A percentile compares a stretch with the other conserved stretches of the same genome.
Conservation (phyloP, 768 basidiomycete genomes). For the Jaapia argillacea region DNA sequence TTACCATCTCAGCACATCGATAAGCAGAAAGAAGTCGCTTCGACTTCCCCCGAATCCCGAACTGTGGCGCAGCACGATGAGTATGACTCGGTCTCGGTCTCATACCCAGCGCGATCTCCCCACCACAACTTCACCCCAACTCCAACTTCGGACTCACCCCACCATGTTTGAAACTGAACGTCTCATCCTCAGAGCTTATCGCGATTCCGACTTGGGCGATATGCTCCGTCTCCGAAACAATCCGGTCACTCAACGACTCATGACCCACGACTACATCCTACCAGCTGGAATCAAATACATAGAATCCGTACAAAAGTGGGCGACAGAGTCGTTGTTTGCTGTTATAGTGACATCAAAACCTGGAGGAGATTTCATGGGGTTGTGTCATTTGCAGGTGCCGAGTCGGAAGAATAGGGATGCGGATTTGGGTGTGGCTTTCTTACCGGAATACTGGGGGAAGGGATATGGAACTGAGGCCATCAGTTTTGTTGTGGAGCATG, state of each 20-base stretch:
- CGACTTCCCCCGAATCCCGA: no score
- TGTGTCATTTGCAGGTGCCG: background rate
- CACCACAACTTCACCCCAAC: no score
- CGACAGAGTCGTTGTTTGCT: background rate
- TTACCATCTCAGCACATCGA: no score
- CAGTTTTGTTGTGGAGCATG: slow-evolving; percentile 12
- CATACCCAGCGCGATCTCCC: no score
- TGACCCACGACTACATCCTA: background rate
- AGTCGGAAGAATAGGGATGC: background rate
- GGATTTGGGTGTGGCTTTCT: background rate
- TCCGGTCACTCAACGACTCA: background rate
- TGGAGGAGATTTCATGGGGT: background rate
- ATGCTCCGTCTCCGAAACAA: background rate
- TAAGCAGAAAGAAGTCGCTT: no score
- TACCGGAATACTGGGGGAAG: slow-evolving; percentile 7
- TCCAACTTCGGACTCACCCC: no score
- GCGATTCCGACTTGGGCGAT: background rate
- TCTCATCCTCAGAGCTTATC: background rate
- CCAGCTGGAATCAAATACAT: background rate
- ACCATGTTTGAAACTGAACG: background rate
- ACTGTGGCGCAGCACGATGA: no score
- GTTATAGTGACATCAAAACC: background rate
- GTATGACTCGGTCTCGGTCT: no score
- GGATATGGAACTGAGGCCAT: slow-evolving; percentile 15
- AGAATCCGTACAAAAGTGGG: background rate